Evolutionary conservation across 129 eudicot genomes (phyloP), one percentile per base, ranked within the genome.

Genomic region (Erigeron canadensis): DNA sequence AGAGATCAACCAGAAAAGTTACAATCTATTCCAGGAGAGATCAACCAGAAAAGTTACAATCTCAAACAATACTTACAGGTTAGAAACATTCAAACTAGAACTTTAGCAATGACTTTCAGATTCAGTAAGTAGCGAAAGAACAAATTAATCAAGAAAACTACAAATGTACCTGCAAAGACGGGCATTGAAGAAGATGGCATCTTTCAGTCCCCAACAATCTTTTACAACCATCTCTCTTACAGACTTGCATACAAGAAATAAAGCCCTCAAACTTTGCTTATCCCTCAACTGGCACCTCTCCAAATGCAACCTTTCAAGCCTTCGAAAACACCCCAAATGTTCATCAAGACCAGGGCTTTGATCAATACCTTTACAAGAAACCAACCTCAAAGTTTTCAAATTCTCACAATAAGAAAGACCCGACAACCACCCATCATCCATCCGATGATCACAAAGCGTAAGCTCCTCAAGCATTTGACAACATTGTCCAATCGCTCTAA

Each of bases 381-480:
- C 50, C 72, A 88, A 69, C 81, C 82, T 82, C 56, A 91, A 75
- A 42, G 65, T 91, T 64, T 86, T 91, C 87, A 91, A 79, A 75
- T 86, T 88, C 45, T 85, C 85, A 65, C 97, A 91, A 67, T 76
- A 88, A 0, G 89, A 81, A 70, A 91, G 83, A 57, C 84, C 96
- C 4, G 87, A 79, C 45, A 91, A 69, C 97, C 97, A 91, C 43
- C 96, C 97, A 47, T 82, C 84, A 65, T 86, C 97, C 91, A 91
- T 86, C 53, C 79, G 70, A 65, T 86, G 94, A 48, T 83, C 82
- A 75, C 75, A 47, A 12, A 91, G 22, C 3, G 86, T 86, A 67
- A 88, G 66, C 77, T 91, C 97, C 63, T 88, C 91, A 18, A 91
- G 86, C 97, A 91, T 88, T 44, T 80, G 87, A 80, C 97, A 91